Conservation (phyloP, 768 basidiomycete genomes). For the Gymnopilus dilepis region DNA sequence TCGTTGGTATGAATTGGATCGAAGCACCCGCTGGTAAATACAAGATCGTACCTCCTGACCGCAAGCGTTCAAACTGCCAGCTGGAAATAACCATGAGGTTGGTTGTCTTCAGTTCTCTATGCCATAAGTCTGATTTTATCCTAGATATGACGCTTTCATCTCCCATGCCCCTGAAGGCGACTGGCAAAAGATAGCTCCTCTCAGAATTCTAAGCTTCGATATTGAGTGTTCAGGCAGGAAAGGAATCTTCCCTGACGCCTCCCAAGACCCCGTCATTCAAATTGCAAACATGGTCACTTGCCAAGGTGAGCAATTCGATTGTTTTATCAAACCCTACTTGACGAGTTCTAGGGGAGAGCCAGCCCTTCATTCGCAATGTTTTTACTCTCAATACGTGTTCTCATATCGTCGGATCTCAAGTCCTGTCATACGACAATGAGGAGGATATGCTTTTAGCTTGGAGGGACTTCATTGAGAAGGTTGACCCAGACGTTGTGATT, state of each 20-base stretch:
- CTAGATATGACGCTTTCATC: slow-evolving; percentile 82
- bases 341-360: slow-evolving; percentile 71
- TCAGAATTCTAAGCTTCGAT: slow-evolving; percentile 96
- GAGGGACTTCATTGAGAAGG: slow-evolving; percentile 87
- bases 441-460: slow-evolving; percentile 76
- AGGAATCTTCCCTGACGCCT: slow-evolving; percentile 94
- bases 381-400: slow-evolving; percentile 96
- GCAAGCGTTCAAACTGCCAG: slow-evolving; percentile 84
- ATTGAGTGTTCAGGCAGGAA: slow-evolving; percentile 99
- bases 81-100: slow-evolving; percentile 84
- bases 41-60: slow-evolving; percentile 55
- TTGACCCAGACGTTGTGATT: slow-evolving; percentile 95
- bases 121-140: neutral
- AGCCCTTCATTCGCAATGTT: slow-evolving; percentile 95
- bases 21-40: slow-evolving; percentile 89
- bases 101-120: slow-evolving; percentile 30
- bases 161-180: slow-evolving; percentile 91
- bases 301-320: slow-evolving; percentile 67
- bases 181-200: slow-evolving; percentile 92
- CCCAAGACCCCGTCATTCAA: slow-evolving; percentile 93
- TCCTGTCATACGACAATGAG: slow-evolving; percentile 83
- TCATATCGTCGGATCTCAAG: slow-evolving; percentile 97
- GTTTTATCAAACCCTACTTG: slow-evolving; percentile 8
- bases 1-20: slow-evolving; percentile 99
- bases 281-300: slow-evolving; percentile 99